These are phyloP conservation scores for Oehlia diaphana DNA, from an alignment of 192 early-diverging fungal genomes.

Conservation along the genomic window DNA sequence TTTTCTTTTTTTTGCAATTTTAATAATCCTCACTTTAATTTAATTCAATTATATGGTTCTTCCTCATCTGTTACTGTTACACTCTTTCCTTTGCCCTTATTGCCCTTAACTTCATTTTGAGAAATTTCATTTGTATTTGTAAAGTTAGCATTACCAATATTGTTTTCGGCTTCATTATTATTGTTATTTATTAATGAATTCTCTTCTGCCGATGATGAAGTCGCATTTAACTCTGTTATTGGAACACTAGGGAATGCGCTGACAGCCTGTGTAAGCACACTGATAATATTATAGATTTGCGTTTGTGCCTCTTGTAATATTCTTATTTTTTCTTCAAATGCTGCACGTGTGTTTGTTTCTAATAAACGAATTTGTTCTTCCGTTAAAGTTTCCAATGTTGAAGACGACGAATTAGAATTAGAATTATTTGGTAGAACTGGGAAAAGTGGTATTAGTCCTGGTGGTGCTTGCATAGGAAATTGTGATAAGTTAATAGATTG, in stretches of 20 bases:
- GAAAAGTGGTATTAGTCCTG: constrained; percentile 43
- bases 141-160: not conserved
- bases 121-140: not conserved
- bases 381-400: constrained; percentile 45
- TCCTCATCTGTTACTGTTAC: constrained; percentile 1
- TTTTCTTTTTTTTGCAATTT: not conserved
- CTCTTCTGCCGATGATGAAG: not conserved
- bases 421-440: constrained; percentile 34
- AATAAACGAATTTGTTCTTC: constrained; percentile 61
- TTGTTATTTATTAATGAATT: not conserved
- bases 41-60: not conserved
- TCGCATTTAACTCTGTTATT: not conserved
- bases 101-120: not conserved
- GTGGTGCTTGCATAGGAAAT: constrained; percentile 22
- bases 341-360: constrained; percentile 56
- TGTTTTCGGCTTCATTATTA: not conserved
- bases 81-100: constrained; percentile 6
- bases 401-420: constrained; percentile 22
- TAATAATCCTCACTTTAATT: not conserved
- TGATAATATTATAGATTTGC: constrained; percentile 57
- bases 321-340: constrained; percentile 63
- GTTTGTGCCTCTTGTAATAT: constrained; percentile 60
- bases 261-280: constrained; percentile 41
- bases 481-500: constrained; percentile 5
- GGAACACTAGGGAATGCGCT: constrained; percentile 37